phyloP scores from a whole-genome alignment of 495 filamentous ascomycete species.

The Cairneyella variabilis region DNA sequence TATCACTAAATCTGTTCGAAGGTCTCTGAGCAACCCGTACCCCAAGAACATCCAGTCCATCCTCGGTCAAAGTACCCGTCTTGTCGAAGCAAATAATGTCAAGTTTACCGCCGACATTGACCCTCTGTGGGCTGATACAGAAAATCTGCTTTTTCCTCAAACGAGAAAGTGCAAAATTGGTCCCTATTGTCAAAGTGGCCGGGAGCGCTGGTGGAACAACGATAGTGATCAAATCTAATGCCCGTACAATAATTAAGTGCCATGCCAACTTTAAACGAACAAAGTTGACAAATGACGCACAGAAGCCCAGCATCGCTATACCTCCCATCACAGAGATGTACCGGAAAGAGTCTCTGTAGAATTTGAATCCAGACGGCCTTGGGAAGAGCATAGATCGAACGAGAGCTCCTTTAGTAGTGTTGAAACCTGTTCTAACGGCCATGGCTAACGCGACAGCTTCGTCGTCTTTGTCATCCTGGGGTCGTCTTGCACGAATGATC shows the following conservation, averaged over 20 bases:
- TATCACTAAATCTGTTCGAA: slow-evolving; percentile 49
- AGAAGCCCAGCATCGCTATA: slow-evolving; percentile 84
- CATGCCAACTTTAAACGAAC: slow-evolving; percentile 74
- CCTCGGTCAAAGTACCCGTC: slow-evolving; percentile 95
- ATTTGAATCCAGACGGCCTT: slow-evolving; percentile 96
- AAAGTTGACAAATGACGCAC: slow-evolving; percentile 91
- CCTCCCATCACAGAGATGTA: slow-evolving; percentile 96
- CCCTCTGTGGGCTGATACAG: slow-evolving; percentile 93
- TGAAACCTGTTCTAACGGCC: slow-evolving; percentile 90
- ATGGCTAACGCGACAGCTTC: slow-evolving; percentile 91
- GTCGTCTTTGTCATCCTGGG: slow-evolving; percentile 76
- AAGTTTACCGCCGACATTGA: slow-evolving; percentile 94
- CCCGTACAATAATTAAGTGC: slow-evolving; percentile 87
- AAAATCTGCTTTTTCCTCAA: slow-evolving; percentile 87
- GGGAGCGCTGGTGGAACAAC: slow-evolving; percentile 97
- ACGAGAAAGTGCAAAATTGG: slow-evolving; percentile 86
- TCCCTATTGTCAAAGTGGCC: slow-evolving; percentile 93
- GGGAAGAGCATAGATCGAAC: slow-evolving; percentile 99
- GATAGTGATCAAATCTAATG: slow-evolving; percentile 94
- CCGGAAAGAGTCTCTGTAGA: slow-evolving; percentile 95
- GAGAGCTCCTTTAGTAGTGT: slow-evolving; percentile 93
- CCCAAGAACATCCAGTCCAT: slow-evolving; percentile 93
- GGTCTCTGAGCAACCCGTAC: slow-evolving; percentile 66
- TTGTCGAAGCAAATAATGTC: slow-evolving; percentile 99
- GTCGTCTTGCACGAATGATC: slow-evolving; percentile 83